Evolutionary conservation across 371 early-diverging fungal species (phyloP).

Genomic region (Apophysomyces variabilis): DNA sequence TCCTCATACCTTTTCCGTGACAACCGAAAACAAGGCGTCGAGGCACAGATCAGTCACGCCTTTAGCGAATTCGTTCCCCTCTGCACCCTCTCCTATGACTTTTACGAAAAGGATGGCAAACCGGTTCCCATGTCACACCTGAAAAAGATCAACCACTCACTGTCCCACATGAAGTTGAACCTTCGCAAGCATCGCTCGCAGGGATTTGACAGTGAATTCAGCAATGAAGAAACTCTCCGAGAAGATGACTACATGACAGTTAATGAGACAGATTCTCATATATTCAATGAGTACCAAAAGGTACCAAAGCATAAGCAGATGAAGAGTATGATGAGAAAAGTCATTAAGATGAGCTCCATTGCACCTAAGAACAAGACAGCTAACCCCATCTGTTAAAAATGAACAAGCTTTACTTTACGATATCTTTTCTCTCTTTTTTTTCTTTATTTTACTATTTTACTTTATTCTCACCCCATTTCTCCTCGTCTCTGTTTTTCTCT

Average conservation of each 20-base stretch:
- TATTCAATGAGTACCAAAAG: conserved; percentile 1
- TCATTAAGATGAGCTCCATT: conserved; percentile 38
- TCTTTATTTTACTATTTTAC: conserved; percentile 3
- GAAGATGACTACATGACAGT: conserved; percentile 17
- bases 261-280: conserved; percentile 12
- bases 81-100: conserved; percentile 14
- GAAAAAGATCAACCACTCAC: conserved; percentile 42
- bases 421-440: background rate
- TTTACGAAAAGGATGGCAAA: conserved; percentile 16
- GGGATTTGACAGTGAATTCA: conserved; percentile 20
- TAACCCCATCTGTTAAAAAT: background rate
- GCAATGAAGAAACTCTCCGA: conserved; percentile 25
- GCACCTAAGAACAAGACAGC: conserved; percentile 19
- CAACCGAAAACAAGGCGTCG: conserved; percentile 16
- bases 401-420: background rate
- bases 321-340: conserved; percentile 39
- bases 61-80: conserved; percentile 35
- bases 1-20: conserved; percentile 38
- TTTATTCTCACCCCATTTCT: background rate
- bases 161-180: conserved; percentile 44
- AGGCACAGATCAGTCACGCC: conserved; percentile 21
- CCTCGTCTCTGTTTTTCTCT: too few relatives aligned
- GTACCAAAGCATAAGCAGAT: conserved; percentile 28
- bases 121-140: conserved; percentile 12
- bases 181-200: conserved; percentile 35